Evolutionary conservation across 2,329 filamentous ascomycete genomes (phyloP).

Genomic region (Plenodomus lindquistii): DNA sequence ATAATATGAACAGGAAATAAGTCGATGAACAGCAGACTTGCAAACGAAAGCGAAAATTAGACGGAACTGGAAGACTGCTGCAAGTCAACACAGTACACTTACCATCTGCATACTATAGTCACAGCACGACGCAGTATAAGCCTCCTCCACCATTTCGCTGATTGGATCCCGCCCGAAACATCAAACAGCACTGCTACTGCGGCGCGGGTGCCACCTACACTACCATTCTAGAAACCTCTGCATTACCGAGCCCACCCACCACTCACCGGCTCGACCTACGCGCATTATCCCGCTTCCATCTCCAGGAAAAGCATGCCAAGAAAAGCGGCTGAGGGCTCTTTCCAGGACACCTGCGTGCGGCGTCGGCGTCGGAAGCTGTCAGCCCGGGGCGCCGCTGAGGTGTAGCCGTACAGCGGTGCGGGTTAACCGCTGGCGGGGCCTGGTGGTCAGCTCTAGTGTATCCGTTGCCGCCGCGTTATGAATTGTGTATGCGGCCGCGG

Average conservation of each 20-base stretch:
- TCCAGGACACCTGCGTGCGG: conserved; percentile 24
- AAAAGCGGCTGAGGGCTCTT: conserved; percentile 31
- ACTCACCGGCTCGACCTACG: conserved; percentile 28
- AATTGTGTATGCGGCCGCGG: conserved; percentile 22
- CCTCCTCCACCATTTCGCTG: conserved; percentile 10
- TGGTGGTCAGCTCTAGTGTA: conserved; percentile 20
- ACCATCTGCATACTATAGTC: conserved; percentile 19
- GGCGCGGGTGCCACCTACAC: conserved; percentile 27
- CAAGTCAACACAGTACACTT: conserved; percentile 13
- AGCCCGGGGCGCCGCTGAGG: conserved; percentile 21
- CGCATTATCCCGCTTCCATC: conserved; percentile 23
- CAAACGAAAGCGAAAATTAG: conserved; percentile 4
- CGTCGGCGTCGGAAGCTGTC: conserved; percentile 24
- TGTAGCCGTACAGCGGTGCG: conserved; percentile 27
- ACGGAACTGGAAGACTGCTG: conserved; percentile 10
- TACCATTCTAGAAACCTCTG: conserved; percentile 24
- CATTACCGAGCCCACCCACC: conserved; percentile 23
- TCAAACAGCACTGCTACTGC: conserved; percentile 26
- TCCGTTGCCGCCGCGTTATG: conserved; percentile 27
- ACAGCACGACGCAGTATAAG: conserved; percentile 15
- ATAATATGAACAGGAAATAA: neutral
- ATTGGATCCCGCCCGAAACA: conserved; percentile 26
- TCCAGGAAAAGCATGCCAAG: conserved; percentile 28
- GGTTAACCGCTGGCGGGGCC: conserved; percentile 34
- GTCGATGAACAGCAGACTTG: conserved; percentile 2